A percentile compares a stretch with the other conserved stretches of the same genome.
Evolutionary conservation across 2,329 filamentous ascomycete genomes (phyloP).

Genomic region (Cryphonectria nitschkei): DNA sequence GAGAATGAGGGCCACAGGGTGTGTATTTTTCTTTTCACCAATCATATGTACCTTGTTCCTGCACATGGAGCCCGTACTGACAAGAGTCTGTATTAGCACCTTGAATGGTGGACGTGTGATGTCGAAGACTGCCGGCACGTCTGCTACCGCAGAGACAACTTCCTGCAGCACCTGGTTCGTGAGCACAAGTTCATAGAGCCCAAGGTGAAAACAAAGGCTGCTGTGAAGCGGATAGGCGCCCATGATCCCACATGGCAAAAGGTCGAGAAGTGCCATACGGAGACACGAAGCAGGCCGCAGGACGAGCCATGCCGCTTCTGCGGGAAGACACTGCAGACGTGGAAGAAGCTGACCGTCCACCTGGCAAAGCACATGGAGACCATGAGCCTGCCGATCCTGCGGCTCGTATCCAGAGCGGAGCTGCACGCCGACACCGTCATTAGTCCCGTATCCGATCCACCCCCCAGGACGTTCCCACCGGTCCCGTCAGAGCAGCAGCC

Average conservation of each 20-base stretch:
- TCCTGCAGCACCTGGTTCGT: constrained; percentile 87
- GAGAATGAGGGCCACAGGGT: constrained; percentile 85
- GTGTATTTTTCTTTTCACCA: background rate
- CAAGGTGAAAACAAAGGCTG: constrained; percentile 74
- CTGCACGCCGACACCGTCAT: constrained; percentile 67
- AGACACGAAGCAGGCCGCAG: constrained; percentile 66
- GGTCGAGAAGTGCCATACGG: constrained; percentile 76
- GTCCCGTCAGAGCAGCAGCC: constrained; percentile 39
- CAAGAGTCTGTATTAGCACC: constrained; percentile 48
- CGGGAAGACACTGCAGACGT: constrained; percentile 75
- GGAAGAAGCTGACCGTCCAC: constrained; percentile 95
- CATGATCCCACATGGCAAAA: constrained; percentile 73
- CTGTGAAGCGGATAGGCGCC: constrained; percentile 61
- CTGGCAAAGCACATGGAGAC: constrained; percentile 94
- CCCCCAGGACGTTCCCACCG: constrained; percentile 44
- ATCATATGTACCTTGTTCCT: no score
- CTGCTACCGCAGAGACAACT: constrained; percentile 90
- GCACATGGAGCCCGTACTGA: background rate
- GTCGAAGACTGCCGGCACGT: constrained; percentile 79
- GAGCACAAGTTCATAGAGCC: constrained; percentile 88
- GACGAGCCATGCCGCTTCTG: constrained; percentile 89
- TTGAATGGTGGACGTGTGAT: constrained; percentile 90
- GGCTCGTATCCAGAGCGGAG: constrained; percentile 52
- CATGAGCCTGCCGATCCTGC: constrained; percentile 79
- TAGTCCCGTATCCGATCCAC: constrained; percentile 66